A percentile compares a stretch with the other conserved stretches of the same genome.
Conservation (phyloP, 345 rosid genomes). For the Lepidium didymum region DNA sequence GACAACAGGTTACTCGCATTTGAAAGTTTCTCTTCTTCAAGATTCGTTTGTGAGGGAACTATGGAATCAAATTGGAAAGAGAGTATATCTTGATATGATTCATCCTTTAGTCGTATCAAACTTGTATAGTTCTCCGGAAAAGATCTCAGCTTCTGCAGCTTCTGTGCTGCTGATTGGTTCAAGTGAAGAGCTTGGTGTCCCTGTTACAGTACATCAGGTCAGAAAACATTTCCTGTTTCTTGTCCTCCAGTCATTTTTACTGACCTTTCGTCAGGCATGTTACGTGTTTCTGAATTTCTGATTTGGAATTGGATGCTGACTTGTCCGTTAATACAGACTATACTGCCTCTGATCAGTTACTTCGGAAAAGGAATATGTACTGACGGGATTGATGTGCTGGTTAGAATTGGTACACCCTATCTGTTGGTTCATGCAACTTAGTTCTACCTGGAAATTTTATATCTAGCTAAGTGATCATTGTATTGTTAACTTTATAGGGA, state of each 20-base stretch:
- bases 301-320: slow-evolving; percentile 19
- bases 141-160: slow-evolving; percentile 82
- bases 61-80: slow-evolving; percentile 77
- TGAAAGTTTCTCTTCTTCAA: slow-evolving; percentile 91
- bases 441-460: slow-evolving; percentile 19
- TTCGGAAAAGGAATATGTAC: slow-evolving; percentile 86
- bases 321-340: slow-evolving; percentile 49
- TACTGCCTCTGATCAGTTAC: slow-evolving; percentile 82
- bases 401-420: slow-evolving; percentile 76
- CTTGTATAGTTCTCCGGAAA: slow-evolving; percentile 63
- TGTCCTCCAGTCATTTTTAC: slow-evolving; percentile 1
- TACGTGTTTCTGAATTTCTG: slow-evolving; percentile 1
- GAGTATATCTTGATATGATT: slow-evolving; percentile 61
- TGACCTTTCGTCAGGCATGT: neutral
- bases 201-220: slow-evolving; percentile 87
- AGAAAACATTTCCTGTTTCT: slow-evolving; percentile 11
- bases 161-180: slow-evolving; percentile 85
- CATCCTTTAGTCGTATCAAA: slow-evolving; percentile 80
- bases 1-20: slow-evolving; percentile 84
- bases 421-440: slow-evolving; percentile 29
- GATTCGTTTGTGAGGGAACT: slow-evolving; percentile 79
- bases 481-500: slow-evolving; percentile 49
- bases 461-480: slow-evolving; percentile 15
- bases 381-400: slow-evolving; percentile 86
- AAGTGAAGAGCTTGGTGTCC: slow-evolving; percentile 91